Conservation (phyloP, 371 early-diverging fungal species). For the Rhizopus stolonifer region DNA sequence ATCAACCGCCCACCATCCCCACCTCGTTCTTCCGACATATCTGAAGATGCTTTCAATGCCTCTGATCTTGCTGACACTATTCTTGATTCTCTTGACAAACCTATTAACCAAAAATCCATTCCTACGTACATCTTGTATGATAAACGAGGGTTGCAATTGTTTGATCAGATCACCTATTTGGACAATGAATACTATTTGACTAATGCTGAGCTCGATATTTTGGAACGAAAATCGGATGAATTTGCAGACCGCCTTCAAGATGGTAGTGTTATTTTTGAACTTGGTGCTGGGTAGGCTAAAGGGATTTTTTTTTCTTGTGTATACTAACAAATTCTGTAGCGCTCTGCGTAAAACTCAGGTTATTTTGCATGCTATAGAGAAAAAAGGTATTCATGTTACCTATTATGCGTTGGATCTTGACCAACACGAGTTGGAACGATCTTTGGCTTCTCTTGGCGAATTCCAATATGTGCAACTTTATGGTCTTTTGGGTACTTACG, state of each 20-base stretch:
- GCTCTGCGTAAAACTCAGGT: conserved; percentile 86
- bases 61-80: conserved; percentile 50
- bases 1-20: conserved; percentile 10
- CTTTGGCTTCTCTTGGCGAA: conserved; percentile 47
- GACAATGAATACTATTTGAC: conserved; percentile 86
- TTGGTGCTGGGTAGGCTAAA: conserved; percentile 77
- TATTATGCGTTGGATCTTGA: conserved; percentile 95
- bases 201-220: conserved; percentile 77
- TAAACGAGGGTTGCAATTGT: conserved; percentile 78
- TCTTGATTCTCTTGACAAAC: conserved; percentile 40
- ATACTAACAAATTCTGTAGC: conserved; percentile 28
- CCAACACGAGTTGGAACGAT: conserved; percentile 71
- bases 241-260: conserved; percentile 66
- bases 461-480: conserved; percentile 60
- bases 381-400: conserved; percentile 57
- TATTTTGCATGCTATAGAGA: conserved; percentile 73
- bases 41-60: conserved; percentile 42
- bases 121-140: conserved; percentile 84
- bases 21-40: conserved; percentile 33
- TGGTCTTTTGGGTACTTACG: conserved; percentile 90
- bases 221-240: conserved; percentile 59
- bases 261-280: conserved; percentile 74
- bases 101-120: conserved; percentile 45
- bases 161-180: conserved; percentile 83
- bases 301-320: neutral